These are phyloP conservation scores for Claviceps sp. DNA, from an alignment of 2,329 filamentous ascomycete genomes.

Conservation along the genomic window DNA sequence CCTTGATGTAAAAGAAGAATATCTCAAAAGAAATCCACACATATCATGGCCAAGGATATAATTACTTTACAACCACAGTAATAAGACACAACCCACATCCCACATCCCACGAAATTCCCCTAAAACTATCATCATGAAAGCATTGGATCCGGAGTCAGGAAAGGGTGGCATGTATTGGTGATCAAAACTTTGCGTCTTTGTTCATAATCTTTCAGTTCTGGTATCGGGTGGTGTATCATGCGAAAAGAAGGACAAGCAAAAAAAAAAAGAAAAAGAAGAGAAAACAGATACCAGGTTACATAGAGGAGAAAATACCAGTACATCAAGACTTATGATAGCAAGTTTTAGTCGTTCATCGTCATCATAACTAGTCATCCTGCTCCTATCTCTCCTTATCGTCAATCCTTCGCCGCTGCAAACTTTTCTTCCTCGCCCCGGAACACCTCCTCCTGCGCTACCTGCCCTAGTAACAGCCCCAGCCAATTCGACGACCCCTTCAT, in stretches of 20 bases:
- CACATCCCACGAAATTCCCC: no score
- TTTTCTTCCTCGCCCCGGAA: slow-evolving; percentile 28
- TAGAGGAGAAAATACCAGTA: slow-evolving; percentile 8
- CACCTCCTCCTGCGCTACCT: slow-evolving; percentile 23
- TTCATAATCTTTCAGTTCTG: background rate
- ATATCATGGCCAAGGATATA: background rate
- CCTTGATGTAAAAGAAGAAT: slow-evolving; percentile 45
- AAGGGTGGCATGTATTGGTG: slow-evolving; percentile 2
- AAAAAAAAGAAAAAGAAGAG: background rate
- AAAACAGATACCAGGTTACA: slow-evolving; percentile 3
- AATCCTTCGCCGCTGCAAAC: background rate
- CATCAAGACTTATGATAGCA: slow-evolving; percentile 4
- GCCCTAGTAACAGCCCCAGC: slow-evolving; percentile 46
- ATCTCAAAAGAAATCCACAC: background rate
- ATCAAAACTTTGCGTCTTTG: background rate
- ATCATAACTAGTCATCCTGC: slow-evolving; percentile 1
- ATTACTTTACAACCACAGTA: background rate
- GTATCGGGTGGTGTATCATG: background rate
- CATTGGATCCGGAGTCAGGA: slow-evolving; percentile 8
- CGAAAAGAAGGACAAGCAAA: background rate
- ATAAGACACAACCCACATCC: background rate
- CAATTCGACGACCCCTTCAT: slow-evolving; percentile 49
- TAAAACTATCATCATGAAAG: background rate
- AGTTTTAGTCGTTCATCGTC: slow-evolving; percentile 4
- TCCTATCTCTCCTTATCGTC: background rate